These are phyloP conservation scores for Lunularia cruciata DNA, from an alignment of 225 moss, liverwort and hornwort species.

Conservation along the genomic window DNA sequence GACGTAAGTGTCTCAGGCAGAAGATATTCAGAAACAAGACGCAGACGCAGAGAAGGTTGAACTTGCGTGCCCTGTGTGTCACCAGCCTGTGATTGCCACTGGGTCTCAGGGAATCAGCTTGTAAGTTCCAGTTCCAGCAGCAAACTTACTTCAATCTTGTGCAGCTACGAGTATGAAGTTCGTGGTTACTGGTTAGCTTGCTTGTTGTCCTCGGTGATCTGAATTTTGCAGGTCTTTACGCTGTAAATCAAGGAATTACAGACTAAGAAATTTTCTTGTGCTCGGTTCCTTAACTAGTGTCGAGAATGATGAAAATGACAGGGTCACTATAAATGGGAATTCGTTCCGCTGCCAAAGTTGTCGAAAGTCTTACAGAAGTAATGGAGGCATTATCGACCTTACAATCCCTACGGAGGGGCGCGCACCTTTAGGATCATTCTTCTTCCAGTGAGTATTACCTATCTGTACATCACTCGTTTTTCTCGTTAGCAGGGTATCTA, in stretches of 20 bases:
- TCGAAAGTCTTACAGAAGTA: conserved; percentile 19
- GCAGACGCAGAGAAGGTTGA: conserved; percentile 21
- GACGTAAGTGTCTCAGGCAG: background rate
- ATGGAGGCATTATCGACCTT: conserved; percentile 39
- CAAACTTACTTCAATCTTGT: background rate
- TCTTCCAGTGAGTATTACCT: conserved; percentile 30
- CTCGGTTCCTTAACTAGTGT: no score
- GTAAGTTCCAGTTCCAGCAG: no score
- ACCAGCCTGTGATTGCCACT: conserved; percentile 13
- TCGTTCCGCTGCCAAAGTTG: conserved; percentile 33
- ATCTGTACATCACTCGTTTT: background rate
- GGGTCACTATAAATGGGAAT: conserved; percentile 22
- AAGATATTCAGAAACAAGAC: background rate
- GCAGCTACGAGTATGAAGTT: no score
- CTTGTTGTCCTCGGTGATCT: background rate
- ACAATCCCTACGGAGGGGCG: conserved; percentile 20
- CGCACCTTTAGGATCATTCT: conserved; percentile 28
- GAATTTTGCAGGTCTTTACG: background rate
- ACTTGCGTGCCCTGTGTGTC: conserved; percentile 40
- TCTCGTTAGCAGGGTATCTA: background rate
- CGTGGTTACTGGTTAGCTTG: background rate
- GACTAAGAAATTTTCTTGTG: no score
- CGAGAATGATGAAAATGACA: background rate
- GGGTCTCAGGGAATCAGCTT: conserved; percentile 16
- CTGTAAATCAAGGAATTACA: background rate